A percentile compares a stretch with the other conserved stretches of the same genome.
phyloP scores from a whole-genome alignment of 352 stramenopile species.

The Phytophthora brassicae region DNA sequence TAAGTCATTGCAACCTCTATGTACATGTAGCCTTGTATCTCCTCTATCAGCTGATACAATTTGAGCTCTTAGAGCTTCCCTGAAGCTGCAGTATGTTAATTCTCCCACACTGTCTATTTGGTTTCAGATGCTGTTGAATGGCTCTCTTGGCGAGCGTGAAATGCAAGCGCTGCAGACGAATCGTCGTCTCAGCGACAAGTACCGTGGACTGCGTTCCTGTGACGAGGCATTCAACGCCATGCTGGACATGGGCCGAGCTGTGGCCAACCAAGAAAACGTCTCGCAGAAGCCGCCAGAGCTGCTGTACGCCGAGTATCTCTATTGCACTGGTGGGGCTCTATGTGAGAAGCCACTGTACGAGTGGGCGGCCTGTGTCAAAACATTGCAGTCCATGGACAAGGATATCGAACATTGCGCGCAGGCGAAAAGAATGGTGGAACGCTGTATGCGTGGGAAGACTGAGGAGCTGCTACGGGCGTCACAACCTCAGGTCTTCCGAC shows the following conservation, averaged over 20 bases:
- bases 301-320: conserved; percentile 67
- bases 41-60: conserved; percentile 2
- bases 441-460: conserved; percentile 69
- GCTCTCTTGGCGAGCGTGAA: conserved; percentile 40
- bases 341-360: conserved; percentile 52
- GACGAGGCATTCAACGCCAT: conserved; percentile 57
- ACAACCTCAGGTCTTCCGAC: conserved; percentile 64
- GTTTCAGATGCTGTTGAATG: conserved; percentile 46
- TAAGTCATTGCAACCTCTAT: background rate
- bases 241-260: conserved; percentile 25
- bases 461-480: conserved; percentile 62
- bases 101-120: conserved; percentile 4
- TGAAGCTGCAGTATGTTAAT: background rate
- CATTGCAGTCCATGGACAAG: conserved; percentile 38
- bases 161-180: conserved; percentile 46
- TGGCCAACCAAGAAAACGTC: background rate
- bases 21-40: background rate
- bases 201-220: conserved; percentile 53
- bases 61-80: background rate
- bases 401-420: conserved; percentile 47
- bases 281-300: conserved; percentile 37
- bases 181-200: conserved; percentile 38
- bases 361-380: conserved; percentile 57
- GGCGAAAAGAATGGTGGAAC: conserved; percentile 69
- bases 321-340: conserved; percentile 54